Evolutionary conservation across 2,329 filamentous ascomycete genomes (phyloP), one percentile per base, ranked within the genome.

Genomic region (Apiospora aurea): DNA sequence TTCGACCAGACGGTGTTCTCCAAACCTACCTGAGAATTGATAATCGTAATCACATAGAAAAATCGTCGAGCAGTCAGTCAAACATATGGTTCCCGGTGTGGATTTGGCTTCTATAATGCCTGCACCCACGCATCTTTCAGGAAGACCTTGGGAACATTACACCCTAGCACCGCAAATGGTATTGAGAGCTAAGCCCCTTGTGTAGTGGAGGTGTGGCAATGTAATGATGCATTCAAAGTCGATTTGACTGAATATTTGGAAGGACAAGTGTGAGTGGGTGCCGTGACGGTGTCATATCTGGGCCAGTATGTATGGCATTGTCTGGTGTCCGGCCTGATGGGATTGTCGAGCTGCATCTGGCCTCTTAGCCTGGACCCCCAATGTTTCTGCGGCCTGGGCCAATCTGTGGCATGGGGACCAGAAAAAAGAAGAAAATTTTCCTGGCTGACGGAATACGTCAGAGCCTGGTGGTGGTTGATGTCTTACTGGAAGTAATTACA

Each of bases 271-370:
- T 21, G 29, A 38, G 51, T 57, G 29, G 29, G 29, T 61, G 29
- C 29, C 16, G 34, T 21, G 34, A 61, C 29, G 53, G 38, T 29
- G 53, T n/a, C 53, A 67, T 29, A 13, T 26, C 38, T 67, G 5
- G 24, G n/a, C 64, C 10, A 67, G n/a, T 29, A 26, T 46, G 11
- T 24, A 67, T 29, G 13, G 38, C 21, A 67, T 44, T 67, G 29
- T 38, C 21, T 64, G 18, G 29, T 67, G 29, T 38, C 21, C 41
- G 18, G 29, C 34, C 41, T 41, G 57, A 64, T 64, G 57, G 34
- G 21, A 64, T 64, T 64, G 57, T 41, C 57, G 11, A 41, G 57
- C 8, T 41, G 57, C 57, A 64, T 64, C 57, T 64, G 57, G n/a
- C 57, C 18, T 64, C 21, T 6, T 4, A 18, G 11, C 14, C 18